Conservation (phyloP, 306 rosid species). For the Vachellia collinsii region DNA sequence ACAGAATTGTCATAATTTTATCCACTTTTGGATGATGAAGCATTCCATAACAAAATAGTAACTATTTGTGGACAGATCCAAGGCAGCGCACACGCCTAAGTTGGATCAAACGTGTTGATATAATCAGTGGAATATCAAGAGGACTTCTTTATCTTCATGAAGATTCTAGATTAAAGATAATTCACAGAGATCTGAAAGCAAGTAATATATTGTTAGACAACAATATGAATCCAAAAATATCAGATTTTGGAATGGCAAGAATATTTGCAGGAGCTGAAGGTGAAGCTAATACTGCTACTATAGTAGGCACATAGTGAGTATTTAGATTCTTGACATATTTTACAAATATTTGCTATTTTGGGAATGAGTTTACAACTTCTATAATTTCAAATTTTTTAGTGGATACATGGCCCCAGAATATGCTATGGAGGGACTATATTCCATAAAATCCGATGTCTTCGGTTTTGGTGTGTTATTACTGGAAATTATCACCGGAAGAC, state of each 20-base stretch:
- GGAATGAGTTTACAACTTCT: neutral
- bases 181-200: constrained; percentile 45
- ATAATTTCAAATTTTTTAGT: constrained; percentile 20
- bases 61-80: constrained; percentile 29
- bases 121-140: constrained; percentile 38
- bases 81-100: constrained; percentile 18
- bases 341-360: neutral
- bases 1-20: neutral
- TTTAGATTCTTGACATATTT: neutral
- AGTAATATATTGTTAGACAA: constrained; percentile 45
- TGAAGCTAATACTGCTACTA: constrained; percentile 33
- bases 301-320: constrained; percentile 51
- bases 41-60: neutral
- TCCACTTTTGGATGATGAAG: neutral
- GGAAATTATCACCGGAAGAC: constrained; percentile 51
- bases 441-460: constrained; percentile 48
- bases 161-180: constrained; percentile 41
- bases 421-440: constrained; percentile 58
- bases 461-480: constrained; percentile 50
- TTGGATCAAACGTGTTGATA: constrained; percentile 35
- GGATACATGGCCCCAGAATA: constrained; percentile 57
- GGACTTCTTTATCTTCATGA: constrained; percentile 50
- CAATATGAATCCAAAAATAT: constrained; percentile 44
- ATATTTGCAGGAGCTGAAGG: constrained; percentile 39
- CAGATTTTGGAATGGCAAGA: constrained; percentile 50